phyloP scores from a whole-genome alignment of 2,329 filamentous ascomycete species.

The Aspergillus sp. region DNA sequence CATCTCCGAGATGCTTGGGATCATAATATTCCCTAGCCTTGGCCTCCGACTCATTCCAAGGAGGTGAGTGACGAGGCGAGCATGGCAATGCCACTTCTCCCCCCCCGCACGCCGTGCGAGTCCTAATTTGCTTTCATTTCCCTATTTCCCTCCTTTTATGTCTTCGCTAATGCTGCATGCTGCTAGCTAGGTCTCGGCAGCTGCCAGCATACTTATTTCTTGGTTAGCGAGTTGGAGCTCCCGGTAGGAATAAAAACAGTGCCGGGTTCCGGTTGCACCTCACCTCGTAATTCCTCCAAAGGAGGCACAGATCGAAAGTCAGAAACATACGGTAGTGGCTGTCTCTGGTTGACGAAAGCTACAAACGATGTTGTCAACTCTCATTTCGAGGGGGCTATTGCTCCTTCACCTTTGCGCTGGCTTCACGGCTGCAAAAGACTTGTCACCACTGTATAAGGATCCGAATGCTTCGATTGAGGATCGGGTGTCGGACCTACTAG shows the following conservation, averaged over 20 bases:
- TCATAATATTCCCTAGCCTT: slow-evolving; percentile 5
- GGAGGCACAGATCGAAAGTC: too few relatives aligned
- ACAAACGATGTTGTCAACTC: slow-evolving; percentile 12
- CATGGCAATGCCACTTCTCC: not conserved
- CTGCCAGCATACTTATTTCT: not conserved
- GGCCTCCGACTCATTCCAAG: not conserved
- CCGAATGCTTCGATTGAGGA: slow-evolving; percentile 61
- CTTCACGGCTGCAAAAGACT: slow-evolving; percentile 17
- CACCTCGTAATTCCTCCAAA: not conserved
- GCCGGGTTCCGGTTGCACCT: not conserved
- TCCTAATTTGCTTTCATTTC: not conserved
- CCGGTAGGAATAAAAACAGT: not conserved
- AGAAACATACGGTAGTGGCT: not conserved
- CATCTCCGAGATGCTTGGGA: slow-evolving; percentile 12
- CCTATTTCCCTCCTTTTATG: not conserved
- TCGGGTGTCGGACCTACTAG: slow-evolving; percentile 66
- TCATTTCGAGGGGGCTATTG: slow-evolving; percentile 26
- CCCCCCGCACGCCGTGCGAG: not conserved
- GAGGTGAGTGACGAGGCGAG: not conserved
- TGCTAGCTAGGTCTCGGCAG: not conserved
- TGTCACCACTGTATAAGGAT: slow-evolving; percentile 59
- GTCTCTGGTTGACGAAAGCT: not conserved
- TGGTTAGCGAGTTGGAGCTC: not conserved
- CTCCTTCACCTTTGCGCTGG: slow-evolving; percentile 26
- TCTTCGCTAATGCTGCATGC: not conserved